Evolutionary conservation across 495 filamentous ascomycete genomes (phyloP).

Genomic region (Trichoderma reesei): DNA sequence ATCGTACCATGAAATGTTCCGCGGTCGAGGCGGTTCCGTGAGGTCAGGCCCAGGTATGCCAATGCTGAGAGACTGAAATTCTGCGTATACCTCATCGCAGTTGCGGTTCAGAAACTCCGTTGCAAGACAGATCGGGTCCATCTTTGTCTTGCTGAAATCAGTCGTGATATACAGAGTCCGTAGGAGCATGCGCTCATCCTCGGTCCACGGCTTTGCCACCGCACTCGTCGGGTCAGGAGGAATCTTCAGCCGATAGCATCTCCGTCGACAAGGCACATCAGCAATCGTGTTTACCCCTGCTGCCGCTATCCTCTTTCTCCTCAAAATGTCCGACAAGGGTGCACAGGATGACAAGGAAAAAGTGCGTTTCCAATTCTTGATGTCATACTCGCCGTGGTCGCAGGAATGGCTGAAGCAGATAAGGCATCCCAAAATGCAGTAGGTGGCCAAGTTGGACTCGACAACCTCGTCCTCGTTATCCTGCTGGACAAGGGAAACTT

Average conservation of each 20-base stretch:
- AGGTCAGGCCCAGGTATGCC: slow-evolving; percentile 21
- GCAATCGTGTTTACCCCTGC: slow-evolving; percentile 8
- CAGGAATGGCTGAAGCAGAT: slow-evolving; percentile 41
- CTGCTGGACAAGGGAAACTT: slow-evolving; percentile 21
- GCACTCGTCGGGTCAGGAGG: slow-evolving; percentile 17
- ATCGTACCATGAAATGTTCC: slow-evolving; percentile 35
- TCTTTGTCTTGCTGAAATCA: slow-evolving; percentile 24
- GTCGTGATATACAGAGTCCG: slow-evolving; percentile 28
- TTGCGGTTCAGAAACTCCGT: slow-evolving; percentile 31
- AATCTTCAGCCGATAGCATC: slow-evolving; percentile 30
- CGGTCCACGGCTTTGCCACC: slow-evolving; percentile 24
- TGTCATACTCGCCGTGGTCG: slow-evolving; percentile 40
- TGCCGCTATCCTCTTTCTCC: slow-evolving; percentile 18
- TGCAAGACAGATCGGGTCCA: slow-evolving; percentile 29
- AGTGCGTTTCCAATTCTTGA: slow-evolving; percentile 32
- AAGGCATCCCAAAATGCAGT: slow-evolving; percentile 34
- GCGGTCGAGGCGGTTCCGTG: slow-evolving; percentile 14
- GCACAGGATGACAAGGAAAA: slow-evolving; percentile 6
- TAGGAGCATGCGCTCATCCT: slow-evolving; percentile 31
- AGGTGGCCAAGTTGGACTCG: slow-evolving; percentile 32
- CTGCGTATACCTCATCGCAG: slow-evolving; percentile 41
- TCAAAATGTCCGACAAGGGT: not conserved
- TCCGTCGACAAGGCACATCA: slow-evolving; percentile 28
- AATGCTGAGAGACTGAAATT: slow-evolving; percentile 29
- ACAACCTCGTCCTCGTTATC: slow-evolving; percentile 16